Base-by-base conservation (phyloP, 2,329 filamentous ascomycete genomes). In the Pseudogymnoascus sp. region DNA sequence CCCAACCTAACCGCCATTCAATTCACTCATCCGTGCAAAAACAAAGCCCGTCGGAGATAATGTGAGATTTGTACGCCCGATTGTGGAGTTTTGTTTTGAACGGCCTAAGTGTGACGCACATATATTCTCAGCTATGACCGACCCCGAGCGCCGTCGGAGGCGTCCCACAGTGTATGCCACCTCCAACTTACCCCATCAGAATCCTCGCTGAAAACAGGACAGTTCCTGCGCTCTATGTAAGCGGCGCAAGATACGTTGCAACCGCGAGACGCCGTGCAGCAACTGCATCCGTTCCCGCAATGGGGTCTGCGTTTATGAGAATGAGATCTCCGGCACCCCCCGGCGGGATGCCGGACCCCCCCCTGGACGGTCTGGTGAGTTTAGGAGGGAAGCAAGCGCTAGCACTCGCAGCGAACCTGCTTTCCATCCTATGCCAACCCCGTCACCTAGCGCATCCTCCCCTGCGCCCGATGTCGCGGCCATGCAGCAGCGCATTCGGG, bases 191-290 rank as follows among this genome's bases (percentile, higher is more conserved):
- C 9, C 27, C 17, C 5, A 10, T 9, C 10, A 25, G 29, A 33
- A 5, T n/a, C 41, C 5, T 12, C 13, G 17, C 65, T 67, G 59
- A 67, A 62, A 59, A 62, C n/a, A 15, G 76, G 75, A 35, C 72
- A 83, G 79, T 13, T 78, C 84, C 1, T 86, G 84, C 69, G 74
- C 78, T 66, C 76, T 83, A 42, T 88, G 85, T 68, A 77, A 84
- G 44, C 79, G 74, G 62, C 81, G 84, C 41, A 88, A 88, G 71
- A 81, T 87, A 63, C 78, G 80, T 55, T 88, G 85, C 68, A 81
- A 88, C 68, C 80, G 82, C 58, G 79, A 80, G 63, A 71, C 74
- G 5, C 85, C 85, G 1, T 88, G 85, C 67, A 78, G 76, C 63
- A 84, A 85, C 63, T 88, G 85, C 68, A 63, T 80, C n/a, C 80